A percentile compares a stretch with the other conserved stretches of the same genome.
These are phyloP conservation scores for Aspergillus oerlinghausenensis DNA, from an alignment of 2,329 filamentous ascomycete species.

Conservation along the genomic window DNA sequence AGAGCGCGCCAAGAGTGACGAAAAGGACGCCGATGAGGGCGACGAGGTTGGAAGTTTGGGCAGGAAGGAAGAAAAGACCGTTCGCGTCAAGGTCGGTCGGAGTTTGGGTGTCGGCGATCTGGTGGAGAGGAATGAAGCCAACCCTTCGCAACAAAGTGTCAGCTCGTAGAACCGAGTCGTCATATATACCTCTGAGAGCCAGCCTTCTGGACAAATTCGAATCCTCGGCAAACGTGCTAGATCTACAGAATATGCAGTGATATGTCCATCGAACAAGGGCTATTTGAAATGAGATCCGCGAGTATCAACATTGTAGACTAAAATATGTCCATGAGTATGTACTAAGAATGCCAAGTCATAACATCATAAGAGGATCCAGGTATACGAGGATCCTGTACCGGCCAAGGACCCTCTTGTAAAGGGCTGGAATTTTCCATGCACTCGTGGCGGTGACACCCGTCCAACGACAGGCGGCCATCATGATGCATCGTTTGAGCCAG, in stretches of 20 bases:
- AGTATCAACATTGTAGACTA: background rate
- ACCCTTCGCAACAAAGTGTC: slow-evolving; percentile 1
- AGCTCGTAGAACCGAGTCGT: background rate
- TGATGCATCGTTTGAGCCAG: background rate
- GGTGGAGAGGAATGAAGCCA: slow-evolving; percentile 46
- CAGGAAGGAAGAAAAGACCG: slow-evolving; percentile 58
- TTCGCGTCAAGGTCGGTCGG: slow-evolving; percentile 81
- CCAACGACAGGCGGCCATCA: background rate
- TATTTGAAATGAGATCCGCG: background rate
- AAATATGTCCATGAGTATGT: background rate
- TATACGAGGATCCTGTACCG: background rate
- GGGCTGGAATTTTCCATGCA: background rate
- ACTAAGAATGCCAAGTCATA: background rate
- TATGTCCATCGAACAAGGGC: background rate
- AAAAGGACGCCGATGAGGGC: slow-evolving; percentile 55
- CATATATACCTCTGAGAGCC: background rate
- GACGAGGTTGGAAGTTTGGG: slow-evolving; percentile 66
- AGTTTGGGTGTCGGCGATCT: slow-evolving; percentile 67
- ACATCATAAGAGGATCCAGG: background rate
- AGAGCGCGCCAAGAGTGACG: slow-evolving; percentile 29
- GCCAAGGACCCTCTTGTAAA: background rate
- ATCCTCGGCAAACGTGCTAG: background rate
- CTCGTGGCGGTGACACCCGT: background rate
- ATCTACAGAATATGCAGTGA: background rate
- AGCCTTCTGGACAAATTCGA: background rate